Percentiles rank a stretch among this genome's conserved stretches.
Conservation (phyloP, 768 basidiomycete species). For the Hemileccinum impolitum region DNA sequence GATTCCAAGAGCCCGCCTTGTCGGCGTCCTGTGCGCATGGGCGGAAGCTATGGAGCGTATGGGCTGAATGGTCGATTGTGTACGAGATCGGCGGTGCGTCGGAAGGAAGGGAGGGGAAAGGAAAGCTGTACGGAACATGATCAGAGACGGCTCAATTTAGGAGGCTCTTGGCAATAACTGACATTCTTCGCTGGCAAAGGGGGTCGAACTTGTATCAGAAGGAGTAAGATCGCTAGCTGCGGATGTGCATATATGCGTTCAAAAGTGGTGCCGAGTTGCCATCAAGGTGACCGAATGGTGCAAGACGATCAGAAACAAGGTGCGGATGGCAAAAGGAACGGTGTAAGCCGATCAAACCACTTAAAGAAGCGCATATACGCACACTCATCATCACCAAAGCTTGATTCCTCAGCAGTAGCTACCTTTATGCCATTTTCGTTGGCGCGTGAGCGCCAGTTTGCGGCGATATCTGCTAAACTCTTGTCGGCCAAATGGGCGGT, state of each 20-base stretch:
- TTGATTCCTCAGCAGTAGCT: constrained; percentile 37
- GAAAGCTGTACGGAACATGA: constrained; percentile 37
- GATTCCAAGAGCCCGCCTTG: constrained; percentile 35
- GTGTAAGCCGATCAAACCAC: constrained; percentile 16
- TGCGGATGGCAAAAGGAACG: not conserved
- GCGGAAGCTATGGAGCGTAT: constrained; percentile 26
- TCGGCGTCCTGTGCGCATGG: constrained; percentile 29
- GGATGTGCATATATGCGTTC: constrained; percentile 38
- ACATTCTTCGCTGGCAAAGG: constrained; percentile 52
- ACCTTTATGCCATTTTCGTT: constrained; percentile 72
- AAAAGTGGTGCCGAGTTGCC: constrained; percentile 1
- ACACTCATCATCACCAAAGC: constrained; percentile 50
- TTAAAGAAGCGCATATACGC: constrained; percentile 22
- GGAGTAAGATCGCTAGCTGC: constrained; percentile 50
- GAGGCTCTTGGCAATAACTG: constrained; percentile 18
- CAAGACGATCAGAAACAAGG: constrained; percentile 8
- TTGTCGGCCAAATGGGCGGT: constrained; percentile 34
- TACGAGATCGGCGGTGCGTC: constrained; percentile 52
- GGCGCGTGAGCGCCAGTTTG: constrained; percentile 71
- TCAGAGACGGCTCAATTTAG: constrained; percentile 20
- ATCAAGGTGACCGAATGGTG: constrained; percentile 1
- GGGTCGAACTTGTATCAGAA: constrained; percentile 48
- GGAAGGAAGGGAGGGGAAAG: constrained; percentile 59
- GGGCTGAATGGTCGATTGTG: constrained; percentile 51
- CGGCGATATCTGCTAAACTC: constrained; percentile 57